Evolutionary conservation across 306 rosid genomes (phyloP).

Genomic region (Malus orientalis): DNA sequence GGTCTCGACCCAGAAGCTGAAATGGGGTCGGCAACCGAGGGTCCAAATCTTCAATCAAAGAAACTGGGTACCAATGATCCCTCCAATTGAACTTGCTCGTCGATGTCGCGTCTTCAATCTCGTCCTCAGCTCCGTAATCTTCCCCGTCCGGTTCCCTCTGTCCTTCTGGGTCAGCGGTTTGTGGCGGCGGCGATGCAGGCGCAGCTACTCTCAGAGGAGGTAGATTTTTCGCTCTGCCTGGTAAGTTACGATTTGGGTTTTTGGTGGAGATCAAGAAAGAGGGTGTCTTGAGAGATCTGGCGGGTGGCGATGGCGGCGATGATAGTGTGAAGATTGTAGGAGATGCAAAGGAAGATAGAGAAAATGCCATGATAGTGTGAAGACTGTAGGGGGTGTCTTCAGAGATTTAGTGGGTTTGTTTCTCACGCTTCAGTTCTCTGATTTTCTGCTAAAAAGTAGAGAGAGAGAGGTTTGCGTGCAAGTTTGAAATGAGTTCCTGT

Average conservation of each 20-base stretch:
- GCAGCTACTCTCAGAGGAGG: constrained; percentile 52
- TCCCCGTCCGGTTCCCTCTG: constrained; percentile 19
- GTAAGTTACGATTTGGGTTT: constrained; percentile 1
- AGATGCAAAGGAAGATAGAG: constrained; percentile 33
- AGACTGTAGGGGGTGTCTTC: constrained; percentile 37
- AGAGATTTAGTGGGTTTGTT: constrained; percentile 23
- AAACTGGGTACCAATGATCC: constrained; percentile 99
- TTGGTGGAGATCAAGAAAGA: constrained; percentile 21
- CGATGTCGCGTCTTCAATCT: constrained; percentile 39
- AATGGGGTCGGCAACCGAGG: constrained; percentile 67
- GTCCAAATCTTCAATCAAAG: constrained; percentile 79
- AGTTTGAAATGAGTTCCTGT: constrained; percentile 22
- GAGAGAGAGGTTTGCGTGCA: constrained; percentile 35
- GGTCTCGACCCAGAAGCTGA: constrained; percentile 91
- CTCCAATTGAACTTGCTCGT: constrained; percentile 70
- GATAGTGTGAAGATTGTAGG: constrained; percentile 30
- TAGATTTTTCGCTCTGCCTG: constrained; percentile 15
- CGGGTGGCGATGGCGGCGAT: constrained; percentile 20
- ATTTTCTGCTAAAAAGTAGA: background rate
- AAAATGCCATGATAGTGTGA: constrained; percentile 12
- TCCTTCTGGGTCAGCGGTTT: constrained; percentile 28
- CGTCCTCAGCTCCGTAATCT: constrained; percentile 32
- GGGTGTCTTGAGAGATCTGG: constrained; percentile 24
- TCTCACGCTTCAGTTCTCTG: background rate
- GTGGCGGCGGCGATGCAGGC: constrained; percentile 37